Evolutionary conservation across 2,329 filamentous ascomycete genomes (phyloP), one percentile per base, ranked within the genome.

Genomic region (Tolypocladium guangdongense): DNA sequence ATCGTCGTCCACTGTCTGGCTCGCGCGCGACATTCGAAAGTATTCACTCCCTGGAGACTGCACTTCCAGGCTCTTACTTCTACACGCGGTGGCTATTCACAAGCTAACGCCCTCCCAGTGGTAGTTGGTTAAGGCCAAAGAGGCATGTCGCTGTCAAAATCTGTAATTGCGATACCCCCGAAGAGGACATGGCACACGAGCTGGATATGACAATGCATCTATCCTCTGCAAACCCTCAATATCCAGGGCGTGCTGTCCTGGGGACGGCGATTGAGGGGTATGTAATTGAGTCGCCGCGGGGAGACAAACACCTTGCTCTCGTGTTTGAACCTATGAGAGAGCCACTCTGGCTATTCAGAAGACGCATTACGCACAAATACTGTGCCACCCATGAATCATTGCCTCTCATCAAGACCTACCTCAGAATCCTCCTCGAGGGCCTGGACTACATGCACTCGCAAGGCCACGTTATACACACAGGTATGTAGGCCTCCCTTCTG

Each of bases 401-500:
- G 4, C 56, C 58, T 1, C 60, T 75, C 18, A 58, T 76, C 14
- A 70, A 67, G 55, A 56, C 56, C 24, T 64, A 66, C 38, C 62
- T 77, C 32, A 54, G 53, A 16, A 59, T 57, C 32, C 55, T 64
- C 14, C 68, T 75, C 24, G 65, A 66, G 38, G 72, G 71, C 20
- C 65, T 75, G 5, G 70, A 76, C 48, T 66, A 60, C 33, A 57
- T 76, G 39, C 72, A 76, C 56, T 66, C 63, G 5, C 68, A 74
- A 57, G 70, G 67, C 61, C 68, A 69, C 37, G 59, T 77, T 54
- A 65, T 74, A 24, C 74, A 77, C 58, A 75, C 70, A 50, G 71
- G 71, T 72, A 64, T 36, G 57, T 55, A 43, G 30, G 14, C 36
- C 24, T 30, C 36, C 16, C 14, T 18, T 46, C 7, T 20, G 24